Conservation (phyloP, 331 rosid genomes). For the Arachis monticola region DNA sequence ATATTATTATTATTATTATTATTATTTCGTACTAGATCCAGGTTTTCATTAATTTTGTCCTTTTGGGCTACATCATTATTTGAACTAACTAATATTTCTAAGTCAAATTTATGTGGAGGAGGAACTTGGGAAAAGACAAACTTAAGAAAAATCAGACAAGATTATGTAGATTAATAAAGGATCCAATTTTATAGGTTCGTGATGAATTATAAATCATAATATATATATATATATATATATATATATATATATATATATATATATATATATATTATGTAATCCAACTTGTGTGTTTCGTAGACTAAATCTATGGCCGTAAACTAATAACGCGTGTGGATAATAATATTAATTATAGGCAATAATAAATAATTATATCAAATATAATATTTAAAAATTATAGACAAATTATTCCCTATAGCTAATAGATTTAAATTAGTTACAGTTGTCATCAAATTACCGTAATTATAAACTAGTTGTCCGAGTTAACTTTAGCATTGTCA, state of each 20-base stretch:
- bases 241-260: not conserved
- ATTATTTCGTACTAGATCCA: not conserved
- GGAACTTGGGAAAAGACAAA: conserved; percentile 39
- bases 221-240: not conserved
- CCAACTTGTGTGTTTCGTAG: conserved; percentile 42
- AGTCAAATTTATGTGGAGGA: conserved; percentile 55
- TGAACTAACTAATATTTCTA: conserved; percentile 13
- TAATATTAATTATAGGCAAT: conserved; percentile 5
- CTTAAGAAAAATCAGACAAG: conserved; percentile 27
- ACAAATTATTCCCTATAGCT: conserved; percentile 9
- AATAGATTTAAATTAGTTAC: conserved; percentile 24
- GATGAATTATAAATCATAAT: conserved; percentile 9
- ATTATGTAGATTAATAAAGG: conserved; percentile 30
- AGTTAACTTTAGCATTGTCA: conserved; percentile 24
- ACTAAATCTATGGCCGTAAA: conserved; percentile 38
- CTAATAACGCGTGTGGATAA: conserved; percentile 29
- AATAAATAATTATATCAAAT: not conserved
- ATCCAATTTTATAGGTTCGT: conserved; percentile 45
- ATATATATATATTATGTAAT: conserved; percentile 29
- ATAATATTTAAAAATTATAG: not conserved
- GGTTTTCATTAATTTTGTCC: conserved; percentile 41
- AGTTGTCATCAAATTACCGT: conserved; percentile 27
- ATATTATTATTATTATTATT: too few relatives aligned
- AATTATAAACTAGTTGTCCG: conserved; percentile 34
- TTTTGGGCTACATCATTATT: conserved; percentile 31